Base-by-base conservation (phyloP, 2,329 filamentous ascomycete genomes). In the Exutisphaerella laricina region DNA sequence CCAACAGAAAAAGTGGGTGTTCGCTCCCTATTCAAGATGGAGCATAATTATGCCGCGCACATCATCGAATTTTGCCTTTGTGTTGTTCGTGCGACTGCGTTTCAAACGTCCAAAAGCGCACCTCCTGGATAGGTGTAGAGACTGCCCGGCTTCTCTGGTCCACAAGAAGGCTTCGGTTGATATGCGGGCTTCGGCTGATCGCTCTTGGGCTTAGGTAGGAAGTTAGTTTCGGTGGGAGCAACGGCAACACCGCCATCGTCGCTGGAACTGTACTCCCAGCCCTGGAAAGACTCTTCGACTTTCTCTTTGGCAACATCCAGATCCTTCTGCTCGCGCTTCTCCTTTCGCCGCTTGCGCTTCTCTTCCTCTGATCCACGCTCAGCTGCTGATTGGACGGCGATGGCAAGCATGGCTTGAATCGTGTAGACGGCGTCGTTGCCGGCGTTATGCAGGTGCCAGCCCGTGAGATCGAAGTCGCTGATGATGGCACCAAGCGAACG, bases 391-490 rank as follows among this genome's bases (percentile, higher is more conserved):
- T 65, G 59, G 53, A 79, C 65, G 26, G 71, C 73, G 46, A 87
- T 75, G 4, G 69, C 77, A 5, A 95, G 62, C 72, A 92, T 77
- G 5, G 80, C 83, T 36, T 51, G 57, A 4, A 63, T 30, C 1
- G 61, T 63, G 45, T 65, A 64, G 18, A 60, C 60, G 1, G 64
- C 64, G 46, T 66, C 64, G 34, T 66, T 66, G 16, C 63, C 64
- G 1, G 61, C 64, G 35, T 66, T 66, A 44, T 66, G 63, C 2
- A 60, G 48, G 40, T 59, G 42, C 59, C 59, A 62, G 16, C 51
- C 52, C 0, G 87, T 90, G 6, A 94, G 76, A 2, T 75, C 76
- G 20, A 95, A 69, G 4, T 82, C 73, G 4, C 64, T 57, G 17
- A 95, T 74, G 10, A 94, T 71, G 4, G 55, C 67, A 0, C 67